Base-by-base conservation (phyloP, 108 stramenopile genomes). In the Asterionellopsis glacialis region DNA sequence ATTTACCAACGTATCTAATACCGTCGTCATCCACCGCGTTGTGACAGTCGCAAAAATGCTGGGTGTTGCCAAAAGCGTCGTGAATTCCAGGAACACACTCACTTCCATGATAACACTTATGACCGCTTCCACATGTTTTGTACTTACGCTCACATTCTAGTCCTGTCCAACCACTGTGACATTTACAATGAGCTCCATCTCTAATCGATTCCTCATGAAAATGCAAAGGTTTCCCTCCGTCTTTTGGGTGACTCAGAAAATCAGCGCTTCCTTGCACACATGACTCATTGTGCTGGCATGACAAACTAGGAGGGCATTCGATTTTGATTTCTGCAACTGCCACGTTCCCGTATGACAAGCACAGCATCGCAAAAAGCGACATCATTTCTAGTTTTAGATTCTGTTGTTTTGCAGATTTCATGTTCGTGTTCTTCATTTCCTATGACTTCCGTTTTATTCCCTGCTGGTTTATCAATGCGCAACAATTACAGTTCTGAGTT, bases 21-120 rank as follows among this genome's bases (percentile, higher is more conserved):
- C 68, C 69, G 40, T 65, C 41, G 0, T 48, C 42, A 23, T 61
- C 65, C 21, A 42, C 47, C 11, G 75, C 72, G 0, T 61, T 47
- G 50, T 50, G 18, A 41, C 81, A 82, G 41, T 82, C 72, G 48
- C 81, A 82, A 59, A 66, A 63, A 23, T 68, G 75, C 38, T 82
- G 72, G 5, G 69, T 62, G 43, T 73, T 74, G 44, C 72, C 81
- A 64, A 67, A 82, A 16, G 51, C n/a, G 57, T 82, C 75, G 25
- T 45, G 41, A 26, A 70, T 40, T 24, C 74, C 75, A 14, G 43
- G 24, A 22, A 76, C 48, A 51, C 81, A 82, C 42, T 70, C 45
- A 18, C 76, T 70, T 5, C 76, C 76, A 44, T 77, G 64, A 45
- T 68, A 77, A 51, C 76, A 77, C 33, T 60, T 21, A 39, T 77